Evolutionary conservation across 495 filamentous ascomycete species (phyloP).

Genomic region (Hypomontagnella monticulosa): DNA sequence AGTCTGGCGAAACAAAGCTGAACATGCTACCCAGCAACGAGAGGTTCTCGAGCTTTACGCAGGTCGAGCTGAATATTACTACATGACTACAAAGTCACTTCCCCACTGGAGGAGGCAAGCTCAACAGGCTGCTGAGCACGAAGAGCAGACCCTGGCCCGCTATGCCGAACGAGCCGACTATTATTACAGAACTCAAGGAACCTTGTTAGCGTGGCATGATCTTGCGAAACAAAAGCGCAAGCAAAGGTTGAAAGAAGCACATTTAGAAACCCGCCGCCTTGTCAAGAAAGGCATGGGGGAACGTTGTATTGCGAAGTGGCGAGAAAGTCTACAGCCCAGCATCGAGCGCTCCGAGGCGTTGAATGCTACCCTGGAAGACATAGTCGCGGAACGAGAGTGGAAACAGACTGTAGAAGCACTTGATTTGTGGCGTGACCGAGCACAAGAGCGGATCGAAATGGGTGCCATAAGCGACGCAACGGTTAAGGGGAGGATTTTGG

Average conservation of each 20-base stretch:
- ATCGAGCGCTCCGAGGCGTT: slow-evolving; percentile 35
- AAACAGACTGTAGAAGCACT: slow-evolving; percentile 50
- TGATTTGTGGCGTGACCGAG: slow-evolving; percentile 53
- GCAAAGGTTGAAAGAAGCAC: slow-evolving; percentile 42
- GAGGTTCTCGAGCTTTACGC: slow-evolving; percentile 36
- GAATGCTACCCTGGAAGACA: slow-evolving; percentile 33
- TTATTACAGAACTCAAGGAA: slow-evolving; percentile 40
- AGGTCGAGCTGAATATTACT: slow-evolving; percentile 40
- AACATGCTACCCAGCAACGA: slow-evolving; percentile 27
- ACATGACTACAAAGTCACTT: slow-evolving; percentile 36
- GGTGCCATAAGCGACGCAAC: slow-evolving; percentile 35
- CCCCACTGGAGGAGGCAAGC: slow-evolving; percentile 45
- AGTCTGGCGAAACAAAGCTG: slow-evolving; percentile 41
- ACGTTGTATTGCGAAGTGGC: slow-evolving; percentile 44
- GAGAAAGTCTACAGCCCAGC: slow-evolving; percentile 41
- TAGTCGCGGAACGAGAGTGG: slow-evolving; percentile 38
- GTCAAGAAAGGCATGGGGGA: slow-evolving; percentile 47
- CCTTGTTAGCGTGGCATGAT: slow-evolving; percentile 38
- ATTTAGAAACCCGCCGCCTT: slow-evolving; percentile 45
- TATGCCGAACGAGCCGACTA: slow-evolving; percentile 43
- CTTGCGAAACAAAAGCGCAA: slow-evolving; percentile 42
- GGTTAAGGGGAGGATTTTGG: slow-evolving; percentile 49
- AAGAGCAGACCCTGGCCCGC: slow-evolving; percentile 25
- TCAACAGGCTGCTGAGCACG: slow-evolving; percentile 20
- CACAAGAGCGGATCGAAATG: slow-evolving; percentile 33